These are phyloP conservation scores for Tetrahymena elliotti DNA, from an alignment of 73 alveolate genomes.

Conservation along the genomic window DNA sequence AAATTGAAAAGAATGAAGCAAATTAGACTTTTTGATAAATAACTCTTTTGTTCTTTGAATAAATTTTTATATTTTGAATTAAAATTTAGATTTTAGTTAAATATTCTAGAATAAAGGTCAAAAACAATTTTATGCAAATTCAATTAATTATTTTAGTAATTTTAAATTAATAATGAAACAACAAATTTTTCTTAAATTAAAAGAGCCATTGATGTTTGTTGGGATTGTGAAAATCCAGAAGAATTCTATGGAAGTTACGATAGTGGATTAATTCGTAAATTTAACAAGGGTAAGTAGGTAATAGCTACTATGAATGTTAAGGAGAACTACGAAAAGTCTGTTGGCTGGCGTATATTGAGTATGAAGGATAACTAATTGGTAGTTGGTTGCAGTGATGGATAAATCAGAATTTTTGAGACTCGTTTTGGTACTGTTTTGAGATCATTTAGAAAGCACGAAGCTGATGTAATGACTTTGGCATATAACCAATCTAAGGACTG, in stretches of 20 bases:
- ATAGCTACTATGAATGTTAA: not conserved
- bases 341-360: not conserved
- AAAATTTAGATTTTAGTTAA: too few relatives aligned
- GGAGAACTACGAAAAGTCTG: not conserved
- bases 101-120: too few relatives aligned
- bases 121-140: not conserved
- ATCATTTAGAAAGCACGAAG: not conserved
- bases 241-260: not conserved
- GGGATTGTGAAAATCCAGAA: not conserved
- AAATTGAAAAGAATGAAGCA: too few relatives aligned
- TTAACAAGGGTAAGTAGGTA: not conserved
- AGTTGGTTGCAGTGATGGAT: not conserved
- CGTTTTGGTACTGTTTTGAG: not conserved
- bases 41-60: too few relatives aligned
- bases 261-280: not conserved
- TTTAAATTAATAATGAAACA: too few relatives aligned
- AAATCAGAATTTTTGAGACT: not conserved
- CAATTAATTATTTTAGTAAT: too few relatives aligned
- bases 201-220: not conserved
- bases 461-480: not conserved
- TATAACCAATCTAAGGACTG: not conserved
- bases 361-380: not conserved
- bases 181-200: too few relatives aligned
- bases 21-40: too few relatives aligned
- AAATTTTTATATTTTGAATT: too few relatives aligned